These are phyloP conservation scores for Wickerhamiella lipophila DNA, from an alignment of 805 yeast genomes.

Conservation along the genomic window DNA sequence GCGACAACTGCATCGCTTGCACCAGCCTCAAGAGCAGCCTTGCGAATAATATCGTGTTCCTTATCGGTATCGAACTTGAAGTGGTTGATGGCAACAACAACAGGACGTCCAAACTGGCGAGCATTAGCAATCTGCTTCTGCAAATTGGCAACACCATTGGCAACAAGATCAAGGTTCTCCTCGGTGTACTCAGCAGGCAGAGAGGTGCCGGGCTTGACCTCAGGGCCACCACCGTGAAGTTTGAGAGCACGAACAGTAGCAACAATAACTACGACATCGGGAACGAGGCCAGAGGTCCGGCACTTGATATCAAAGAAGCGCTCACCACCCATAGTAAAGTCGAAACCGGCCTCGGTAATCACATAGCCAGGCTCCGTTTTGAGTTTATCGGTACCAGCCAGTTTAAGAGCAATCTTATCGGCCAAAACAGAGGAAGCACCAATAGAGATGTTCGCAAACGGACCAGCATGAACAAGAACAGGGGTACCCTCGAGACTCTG, in stretches of 20 bases:
- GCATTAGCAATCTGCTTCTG: slow-evolving; percentile 85
- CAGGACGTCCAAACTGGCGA: slow-evolving; percentile 75
- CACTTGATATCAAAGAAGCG: slow-evolving; percentile 92
- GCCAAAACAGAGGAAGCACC: slow-evolving; percentile 94
- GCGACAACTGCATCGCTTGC: slow-evolving; percentile 84
- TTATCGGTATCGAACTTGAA: slow-evolving; percentile 69
- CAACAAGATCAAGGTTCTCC: slow-evolving; percentile 70
- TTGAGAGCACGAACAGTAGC: slow-evolving; percentile 94
- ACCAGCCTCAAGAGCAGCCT: slow-evolving; percentile 75
- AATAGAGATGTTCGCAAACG: slow-evolving; percentile 92
- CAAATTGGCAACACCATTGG: slow-evolving; percentile 73
- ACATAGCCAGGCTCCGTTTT: slow-evolving; percentile 54
- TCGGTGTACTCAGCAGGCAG: slow-evolving; percentile 70
- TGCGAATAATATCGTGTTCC: slow-evolving; percentile 67
- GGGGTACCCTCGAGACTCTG: slow-evolving; percentile 97
- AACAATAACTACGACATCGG: slow-evolving; percentile 85
- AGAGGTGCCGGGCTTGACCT: slow-evolving; percentile 84
- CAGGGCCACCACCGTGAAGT: slow-evolving; percentile 95
- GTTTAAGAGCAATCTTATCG: slow-evolving; percentile 80
- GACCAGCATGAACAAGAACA: slow-evolving; percentile 97
- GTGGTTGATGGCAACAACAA: slow-evolving; percentile 85
- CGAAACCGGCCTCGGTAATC: slow-evolving; percentile 96
- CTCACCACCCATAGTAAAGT: slow-evolving; percentile 98
- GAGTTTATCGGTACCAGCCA: slow-evolving; percentile 56
- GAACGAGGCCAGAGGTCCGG: slow-evolving; percentile 79